Conservation (phyloP, 257 asterid species). For the Nicotiana otophora region DNA sequence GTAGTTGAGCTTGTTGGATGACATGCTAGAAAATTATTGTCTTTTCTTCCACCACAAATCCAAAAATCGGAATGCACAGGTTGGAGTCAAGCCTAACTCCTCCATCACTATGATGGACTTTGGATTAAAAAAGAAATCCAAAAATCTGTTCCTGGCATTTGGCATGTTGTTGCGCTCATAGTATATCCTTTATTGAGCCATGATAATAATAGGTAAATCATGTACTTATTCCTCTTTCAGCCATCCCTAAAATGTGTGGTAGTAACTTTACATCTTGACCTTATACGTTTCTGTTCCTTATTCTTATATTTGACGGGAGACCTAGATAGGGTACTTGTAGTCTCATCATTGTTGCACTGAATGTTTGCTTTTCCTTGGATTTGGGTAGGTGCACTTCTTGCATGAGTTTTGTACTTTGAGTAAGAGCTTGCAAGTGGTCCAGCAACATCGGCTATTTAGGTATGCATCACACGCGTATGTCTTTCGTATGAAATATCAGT, state of each 20-base stretch:
- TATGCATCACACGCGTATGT: slow-evolving; percentile 17
- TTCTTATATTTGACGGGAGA: not conserved
- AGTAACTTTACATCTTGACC: not conserved
- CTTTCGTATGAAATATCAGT: not conserved
- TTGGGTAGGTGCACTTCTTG: slow-evolving; percentile 65
- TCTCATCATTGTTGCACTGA: not conserved
- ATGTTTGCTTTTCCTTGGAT: not conserved
- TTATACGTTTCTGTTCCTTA: not conserved
- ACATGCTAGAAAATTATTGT: not conserved
- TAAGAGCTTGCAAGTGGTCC: slow-evolving; percentile 93
- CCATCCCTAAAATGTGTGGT: not conserved
- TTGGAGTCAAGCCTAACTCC: no score
- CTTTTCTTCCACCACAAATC: not conserved
- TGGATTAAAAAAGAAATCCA: not conserved
- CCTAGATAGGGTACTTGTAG: not conserved
- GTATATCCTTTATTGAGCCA: not conserved
- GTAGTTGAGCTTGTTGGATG: not conserved
- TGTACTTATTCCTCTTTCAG: not conserved
- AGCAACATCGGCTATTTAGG: slow-evolving; percentile 88
- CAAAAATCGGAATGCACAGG: not conserved
- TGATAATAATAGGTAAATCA: not conserved
- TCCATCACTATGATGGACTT: no score
- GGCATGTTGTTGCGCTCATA: not conserved
- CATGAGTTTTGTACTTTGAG: slow-evolving; percentile 88
- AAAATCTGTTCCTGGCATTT: not conserved